Evolutionary conservation across 2,329 filamentous ascomycete genomes (phyloP), one percentile per base, ranked within the genome.

Genomic region (Hypoxylon sp.): DNA sequence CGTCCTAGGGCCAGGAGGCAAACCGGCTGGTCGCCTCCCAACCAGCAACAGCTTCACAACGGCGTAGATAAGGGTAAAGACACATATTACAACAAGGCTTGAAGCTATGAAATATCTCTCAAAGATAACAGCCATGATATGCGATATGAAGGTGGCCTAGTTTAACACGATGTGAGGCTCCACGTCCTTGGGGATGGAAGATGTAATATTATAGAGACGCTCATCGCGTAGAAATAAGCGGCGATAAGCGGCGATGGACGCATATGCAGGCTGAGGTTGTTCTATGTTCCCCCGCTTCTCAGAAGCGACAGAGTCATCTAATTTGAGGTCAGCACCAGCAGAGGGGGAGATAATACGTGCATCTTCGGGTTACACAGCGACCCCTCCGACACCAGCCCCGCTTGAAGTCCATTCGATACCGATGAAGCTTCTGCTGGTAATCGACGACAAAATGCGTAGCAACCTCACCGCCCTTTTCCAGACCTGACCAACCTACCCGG

Each of bases 1-100:
- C 0, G 83, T 85, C 0, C 83, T 83, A 6, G 85, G 85, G 0
- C 84, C 84, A 0, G 84, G 83, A 8, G 84, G 84, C 6, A 58
- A 15, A 44, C 44, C 44, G n/a, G 19, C 44, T 10, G 31, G 31
- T 15, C 46, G 44, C 21, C 17, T 50, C 19, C 46, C 56, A 19
- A 51, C 21, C 11, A 7, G 44, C 6, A 59, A 19, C 19, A 59
- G 6, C 21, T 15, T 42, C 17, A 48, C 19, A 17, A 47, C 11
- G 8, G 29, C 31, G 29, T 57, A 48, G 35, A 10, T n/a, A 27
- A 57, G n/a, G 6, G 44, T 27, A 29, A 48, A 19, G 13, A 48
- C 24, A 32, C 42, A 57, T 48, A 57, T 48, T 27, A 42, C 31
- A 32, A 15, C 19, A 27, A 48, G 17, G 42, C 27, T 37, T 27